Conservation (phyloP, 768 basidiomycete species). For the Chalciporus pseudorubinellus region DNA sequence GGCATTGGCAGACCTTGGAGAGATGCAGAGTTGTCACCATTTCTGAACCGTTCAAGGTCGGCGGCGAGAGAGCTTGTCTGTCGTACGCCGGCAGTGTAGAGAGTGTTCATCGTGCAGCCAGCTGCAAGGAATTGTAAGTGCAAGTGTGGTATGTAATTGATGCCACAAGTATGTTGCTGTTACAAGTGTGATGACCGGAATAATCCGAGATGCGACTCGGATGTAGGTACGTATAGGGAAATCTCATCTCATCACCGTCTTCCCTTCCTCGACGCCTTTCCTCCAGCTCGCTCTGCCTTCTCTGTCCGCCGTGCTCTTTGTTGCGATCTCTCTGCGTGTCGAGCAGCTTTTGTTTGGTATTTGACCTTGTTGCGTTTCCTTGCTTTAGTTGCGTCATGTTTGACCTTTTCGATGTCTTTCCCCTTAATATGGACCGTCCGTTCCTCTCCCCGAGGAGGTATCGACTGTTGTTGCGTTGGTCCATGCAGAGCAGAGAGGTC, state of each 20-base stretch:
- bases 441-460: neutral
- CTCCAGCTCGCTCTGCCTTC: slow-evolving; percentile 72
- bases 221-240: no score
- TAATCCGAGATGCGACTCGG: neutral
- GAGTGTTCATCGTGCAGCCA: slow-evolving; percentile 75
- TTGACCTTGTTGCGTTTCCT: slow-evolving; percentile 38
- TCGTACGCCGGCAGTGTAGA: slow-evolving; percentile 90
- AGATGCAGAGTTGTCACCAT: slow-evolving; percentile 77
- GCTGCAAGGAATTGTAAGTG: neutral
- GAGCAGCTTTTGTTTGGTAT: slow-evolving; percentile 70
- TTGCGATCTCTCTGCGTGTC: slow-evolving; percentile 59
- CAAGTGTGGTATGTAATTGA: no score
- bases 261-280: slow-evolving; percentile 49
- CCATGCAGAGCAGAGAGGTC: slow-evolving; percentile 66
- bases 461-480: slow-evolving; percentile 16
- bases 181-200: neutral
- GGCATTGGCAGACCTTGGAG: slow-evolving; percentile 67
- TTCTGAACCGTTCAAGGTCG: slow-evolving; percentile 79
- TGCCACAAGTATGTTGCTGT: no score
- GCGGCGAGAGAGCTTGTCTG: slow-evolving; percentile 87
- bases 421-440: slow-evolving; percentile 15
- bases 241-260: slow-evolving; percentile 11
- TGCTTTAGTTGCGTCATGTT: slow-evolving; percentile 24
- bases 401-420: slow-evolving; percentile 12
- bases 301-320: slow-evolving; percentile 63